A percentile compares a stretch with the other conserved stretches of the same genome.
phyloP scores from a whole-genome alignment of 1,284 basidiomycete species.

The Ganoderma boninense region DNA sequence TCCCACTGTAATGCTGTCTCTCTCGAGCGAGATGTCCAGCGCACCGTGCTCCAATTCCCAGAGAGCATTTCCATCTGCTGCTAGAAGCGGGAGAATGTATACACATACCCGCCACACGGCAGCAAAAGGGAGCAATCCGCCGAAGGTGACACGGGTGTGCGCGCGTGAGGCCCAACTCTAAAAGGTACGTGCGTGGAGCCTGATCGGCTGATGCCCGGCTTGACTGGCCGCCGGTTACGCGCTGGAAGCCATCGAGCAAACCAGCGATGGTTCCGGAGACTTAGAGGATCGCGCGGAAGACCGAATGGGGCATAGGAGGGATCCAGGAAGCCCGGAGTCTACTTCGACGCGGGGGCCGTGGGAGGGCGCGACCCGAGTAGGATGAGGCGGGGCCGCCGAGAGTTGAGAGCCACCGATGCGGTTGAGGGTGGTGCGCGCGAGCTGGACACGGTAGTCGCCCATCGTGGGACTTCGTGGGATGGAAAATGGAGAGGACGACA shows the following conservation, averaged over 20 bases:
- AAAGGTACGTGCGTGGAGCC: background rate
- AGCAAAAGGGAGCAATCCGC: background rate
- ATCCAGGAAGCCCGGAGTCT: background rate
- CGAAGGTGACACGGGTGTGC: background rate
- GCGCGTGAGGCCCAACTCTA: background rate
- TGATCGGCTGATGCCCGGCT: background rate
- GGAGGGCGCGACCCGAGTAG: background rate
- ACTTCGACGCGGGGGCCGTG: background rate
- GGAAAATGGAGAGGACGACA: background rate
- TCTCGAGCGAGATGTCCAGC: too few relatives aligned
- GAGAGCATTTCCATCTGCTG: background rate
- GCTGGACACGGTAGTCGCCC: background rate
- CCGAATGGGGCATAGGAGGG: background rate
- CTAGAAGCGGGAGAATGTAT: background rate
- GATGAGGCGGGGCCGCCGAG: background rate
- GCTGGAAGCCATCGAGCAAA: background rate
- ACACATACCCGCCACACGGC: background rate
- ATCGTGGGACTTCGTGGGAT: background rate
- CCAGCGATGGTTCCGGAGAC: background rate
- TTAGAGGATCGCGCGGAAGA: background rate
- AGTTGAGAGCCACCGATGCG: background rate
- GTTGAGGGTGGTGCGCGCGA: background rate
- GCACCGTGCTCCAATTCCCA: too few relatives aligned
- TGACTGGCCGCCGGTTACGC: background rate
- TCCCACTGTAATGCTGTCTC: too few relatives aligned